Base-by-base conservation (phyloP, 1,284 basidiomycete genomes). In the Afroboletus lepidellus region DNA sequence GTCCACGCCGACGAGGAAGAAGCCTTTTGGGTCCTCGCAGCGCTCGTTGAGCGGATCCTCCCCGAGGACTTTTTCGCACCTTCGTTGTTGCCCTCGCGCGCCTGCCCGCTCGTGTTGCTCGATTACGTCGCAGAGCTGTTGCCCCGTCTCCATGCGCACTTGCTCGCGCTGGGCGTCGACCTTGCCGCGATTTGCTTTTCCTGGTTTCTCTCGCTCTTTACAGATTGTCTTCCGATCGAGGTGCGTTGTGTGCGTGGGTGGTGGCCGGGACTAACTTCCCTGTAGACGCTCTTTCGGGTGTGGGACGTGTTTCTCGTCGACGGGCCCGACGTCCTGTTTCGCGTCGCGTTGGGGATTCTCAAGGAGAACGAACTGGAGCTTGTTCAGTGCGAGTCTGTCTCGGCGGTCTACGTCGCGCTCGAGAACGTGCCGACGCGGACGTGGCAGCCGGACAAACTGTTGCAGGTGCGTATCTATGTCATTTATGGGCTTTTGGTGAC, bases 251-350 rank as follows among this genome's bases (percentile, higher is more conserved):
- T 44, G 1, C 7, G 15, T 18, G 29, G 18, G 29, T 6, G 29
- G 29, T 30, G 29, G 29, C 9, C 9, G 9, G 29, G 6, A 11
- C 29, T 30, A 8, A 18, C 18, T 18, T 37, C 13, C 16, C 0
- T 9, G 12, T 59, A 89, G 89, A 94, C 93, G 0, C 73, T 96
- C 32, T 94, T 95, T 72, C 77, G 93, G 41, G 84, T 94, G 3
- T 94, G 92, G 94, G 96, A 99, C 63, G 79, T 98, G n/a, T 90
- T 98, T 70, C 84, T 98, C 54, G 86, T 97, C 5, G 93, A 98
- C 62, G 96, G 96, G 0, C 78, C 94, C 43, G 92, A 94, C 61
- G 90, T 94, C 6, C 77, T 94, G n/a, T 96, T 96, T 74, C 86
- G 95, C 27, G 74, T 97, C 37, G 92, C 94, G 0, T 77, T 98